Conservation (phyloP, 108 stramenopile genomes). For the Skeletonema potamos region DNA sequence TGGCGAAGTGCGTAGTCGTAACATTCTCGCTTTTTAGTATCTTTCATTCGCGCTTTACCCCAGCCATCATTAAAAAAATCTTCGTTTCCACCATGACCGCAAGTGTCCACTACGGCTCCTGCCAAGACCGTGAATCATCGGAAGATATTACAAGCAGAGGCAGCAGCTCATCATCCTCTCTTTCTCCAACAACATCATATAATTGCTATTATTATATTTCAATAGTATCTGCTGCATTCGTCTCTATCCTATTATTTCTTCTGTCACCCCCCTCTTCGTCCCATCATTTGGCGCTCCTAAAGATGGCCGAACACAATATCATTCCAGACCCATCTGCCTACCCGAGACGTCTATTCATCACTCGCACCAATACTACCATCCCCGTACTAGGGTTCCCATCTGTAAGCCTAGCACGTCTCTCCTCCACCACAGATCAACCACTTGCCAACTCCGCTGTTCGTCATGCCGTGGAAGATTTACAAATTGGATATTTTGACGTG, state of each 20-base stretch:
- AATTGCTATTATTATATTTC: background rate
- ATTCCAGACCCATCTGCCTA: constrained; percentile 32
- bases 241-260: background rate
- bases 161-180: background rate
- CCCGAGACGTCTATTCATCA: constrained; percentile 33
- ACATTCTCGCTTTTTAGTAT: background rate
- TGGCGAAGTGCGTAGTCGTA: background rate
- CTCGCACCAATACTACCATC: constrained; percentile 23
- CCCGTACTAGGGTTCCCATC: constrained; percentile 40
- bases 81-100: background rate
- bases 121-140: background rate
- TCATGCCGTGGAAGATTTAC: constrained; percentile 32
- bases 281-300: background rate
- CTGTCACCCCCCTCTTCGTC: background rate
- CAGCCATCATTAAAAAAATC: too few species aligned
- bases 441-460: constrained; percentile 30
- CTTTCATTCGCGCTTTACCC: background rate
- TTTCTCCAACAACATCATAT: background rate
- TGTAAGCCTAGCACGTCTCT: constrained; percentile 11
- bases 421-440: constrained; percentile 12
- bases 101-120: background rate
- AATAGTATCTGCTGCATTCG: background rate
- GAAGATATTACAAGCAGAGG: background rate
- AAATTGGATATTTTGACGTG: constrained; percentile 45
- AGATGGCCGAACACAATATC: background rate